These are phyloP conservation scores for Trametes villosa DNA, from an alignment of 768 basidiomycete genomes.

Conservation along the genomic window DNA sequence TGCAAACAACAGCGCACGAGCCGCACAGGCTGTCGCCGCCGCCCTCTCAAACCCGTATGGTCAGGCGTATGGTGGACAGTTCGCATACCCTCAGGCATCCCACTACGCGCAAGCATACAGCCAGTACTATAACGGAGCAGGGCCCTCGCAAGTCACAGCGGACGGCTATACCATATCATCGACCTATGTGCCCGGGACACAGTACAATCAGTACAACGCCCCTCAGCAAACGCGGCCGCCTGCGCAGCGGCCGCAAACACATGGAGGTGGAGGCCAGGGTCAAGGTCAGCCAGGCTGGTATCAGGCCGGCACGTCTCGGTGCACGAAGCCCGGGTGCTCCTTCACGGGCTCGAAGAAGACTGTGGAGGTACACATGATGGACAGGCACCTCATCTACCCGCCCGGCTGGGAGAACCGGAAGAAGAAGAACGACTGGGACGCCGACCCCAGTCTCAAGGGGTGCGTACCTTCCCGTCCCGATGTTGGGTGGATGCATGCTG, in stretches of 20 bases:
- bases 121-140: conserved; percentile 21
- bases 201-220: conserved; percentile 6
- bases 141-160: conserved; percentile 29
- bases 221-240: conserved; percentile 11
- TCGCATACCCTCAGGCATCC: conserved; percentile 30
- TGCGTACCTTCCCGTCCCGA: conserved; percentile 35
- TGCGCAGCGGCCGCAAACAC: neutral
- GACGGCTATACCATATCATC: conserved; percentile 41
- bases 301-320: conserved; percentile 62
- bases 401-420: conserved; percentile 65
- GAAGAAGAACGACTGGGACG: conserved; percentile 71
- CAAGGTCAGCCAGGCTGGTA: conserved; percentile 51
- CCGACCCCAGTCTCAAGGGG: conserved; percentile 84
- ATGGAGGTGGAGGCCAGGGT: conserved; percentile 1
- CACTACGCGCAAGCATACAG: conserved; percentile 40
- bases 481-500: neutral
- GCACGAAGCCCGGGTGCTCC: conserved; percentile 63
- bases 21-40: conserved; percentile 30
- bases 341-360: conserved; percentile 73
- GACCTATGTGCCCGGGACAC: conserved; percentile 32
- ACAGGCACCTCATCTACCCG: conserved; percentile 85
- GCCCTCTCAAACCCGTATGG: conserved; percentile 37
- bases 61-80: conserved; percentile 11
- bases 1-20: conserved; percentile 6
- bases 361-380: conserved; percentile 82